phyloP scores from a whole-genome alignment of 192 early-diverging fungal genomes.

The Coemansia pectinata region DNA sequence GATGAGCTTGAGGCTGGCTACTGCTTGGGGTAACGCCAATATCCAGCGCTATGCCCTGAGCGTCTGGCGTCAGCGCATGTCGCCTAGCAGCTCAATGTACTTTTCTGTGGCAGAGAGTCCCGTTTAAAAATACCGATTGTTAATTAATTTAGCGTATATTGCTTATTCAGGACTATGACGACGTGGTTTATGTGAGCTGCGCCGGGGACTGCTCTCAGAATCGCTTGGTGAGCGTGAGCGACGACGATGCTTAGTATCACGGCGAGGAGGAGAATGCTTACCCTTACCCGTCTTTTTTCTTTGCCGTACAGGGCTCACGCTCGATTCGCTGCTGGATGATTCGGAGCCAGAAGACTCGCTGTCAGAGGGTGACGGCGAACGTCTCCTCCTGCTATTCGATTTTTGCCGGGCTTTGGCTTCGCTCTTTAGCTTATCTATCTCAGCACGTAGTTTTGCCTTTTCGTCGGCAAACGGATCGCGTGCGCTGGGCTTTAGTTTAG shows the following conservation, averaged over 20 bases:
- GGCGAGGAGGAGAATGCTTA: neutral
- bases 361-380: constrained; percentile 4
- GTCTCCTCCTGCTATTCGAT: neutral
- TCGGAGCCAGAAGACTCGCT: neutral
- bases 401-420: constrained; percentile 2
- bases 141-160: neutral
- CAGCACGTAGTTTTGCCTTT: constrained; percentile 37
- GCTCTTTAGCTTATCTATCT: constrained; percentile 31
- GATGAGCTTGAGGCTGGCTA: constrained; percentile 28
- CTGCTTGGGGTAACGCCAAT: constrained; percentile 41
- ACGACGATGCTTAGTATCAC: neutral
- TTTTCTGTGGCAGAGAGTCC: constrained; percentile 19
- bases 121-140: neutral
- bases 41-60: constrained; percentile 15
- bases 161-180: neutral
- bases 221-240: constrained; percentile 9
- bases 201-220: neutral
- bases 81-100: constrained; percentile 39
- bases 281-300: neutral
- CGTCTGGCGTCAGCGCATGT: constrained; percentile 26
- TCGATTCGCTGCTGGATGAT: neutral
- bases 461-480: constrained; percentile 41
- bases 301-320: neutral
- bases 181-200: neutral
- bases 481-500: constrained; percentile 11